These are phyloP conservation scores for Apiospora rasikravindrae DNA, from an alignment of 2,329 filamentous ascomycete species.

Conservation along the genomic window DNA sequence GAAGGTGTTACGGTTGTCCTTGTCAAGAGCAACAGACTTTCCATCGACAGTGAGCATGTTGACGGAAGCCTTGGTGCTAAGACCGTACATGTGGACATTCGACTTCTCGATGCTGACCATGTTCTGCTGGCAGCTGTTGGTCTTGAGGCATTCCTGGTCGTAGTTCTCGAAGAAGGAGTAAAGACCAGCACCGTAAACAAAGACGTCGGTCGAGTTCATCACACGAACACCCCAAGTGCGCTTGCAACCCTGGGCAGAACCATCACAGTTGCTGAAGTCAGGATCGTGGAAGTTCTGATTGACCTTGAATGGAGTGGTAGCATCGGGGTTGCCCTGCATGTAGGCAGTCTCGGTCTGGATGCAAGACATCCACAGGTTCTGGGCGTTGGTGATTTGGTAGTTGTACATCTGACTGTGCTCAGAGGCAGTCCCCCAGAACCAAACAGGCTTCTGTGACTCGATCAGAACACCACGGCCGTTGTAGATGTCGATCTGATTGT, in stretches of 20 bases:
- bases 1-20: slow-evolving; percentile 63
- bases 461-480: slow-evolving; percentile 84
- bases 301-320: slow-evolving; percentile 67
- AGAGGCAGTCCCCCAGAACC: slow-evolving; percentile 79
- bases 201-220: slow-evolving; percentile 68
- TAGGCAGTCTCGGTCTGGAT: slow-evolving; percentile 92
- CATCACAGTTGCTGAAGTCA: slow-evolving; percentile 66
- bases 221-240: slow-evolving; percentile 81
- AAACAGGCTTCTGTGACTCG: slow-evolving; percentile 77
- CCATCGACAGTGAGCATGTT: slow-evolving; percentile 75
- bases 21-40: slow-evolving; percentile 55
- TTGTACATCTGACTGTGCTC: slow-evolving; percentile 76
- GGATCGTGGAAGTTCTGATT: slow-evolving; percentile 69
- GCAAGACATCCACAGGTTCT: slow-evolving; percentile 79
- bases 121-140: slow-evolving; percentile 76
- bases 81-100: slow-evolving; percentile 65
- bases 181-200: slow-evolving; percentile 74
- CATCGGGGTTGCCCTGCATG: slow-evolving; percentile 82
- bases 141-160: slow-evolving; percentile 68
- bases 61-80: slow-evolving; percentile 75
- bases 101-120: slow-evolving; percentile 76
- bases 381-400: slow-evolving; percentile 81
- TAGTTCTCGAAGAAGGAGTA: slow-evolving; percentile 82
- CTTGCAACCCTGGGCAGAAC: slow-evolving; percentile 56
- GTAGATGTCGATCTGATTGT: slow-evolving; percentile 84